These are phyloP conservation scores for Euclidium syriacum DNA, from an alignment of 345 rosid genomes.

Conservation along the genomic window DNA sequence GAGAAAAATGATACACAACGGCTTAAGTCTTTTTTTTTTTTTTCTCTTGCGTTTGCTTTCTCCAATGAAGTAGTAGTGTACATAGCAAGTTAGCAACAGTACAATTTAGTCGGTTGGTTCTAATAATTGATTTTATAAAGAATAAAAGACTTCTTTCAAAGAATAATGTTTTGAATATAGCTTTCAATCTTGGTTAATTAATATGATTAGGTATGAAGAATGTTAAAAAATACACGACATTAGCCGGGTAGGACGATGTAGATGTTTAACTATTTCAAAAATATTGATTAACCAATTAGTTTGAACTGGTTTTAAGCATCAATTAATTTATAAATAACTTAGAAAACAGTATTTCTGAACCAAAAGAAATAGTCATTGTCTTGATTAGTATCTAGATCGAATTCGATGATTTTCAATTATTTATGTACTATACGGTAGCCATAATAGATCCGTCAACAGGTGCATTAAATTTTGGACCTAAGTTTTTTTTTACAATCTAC, in stretches of 20 bases:
- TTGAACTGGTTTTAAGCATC: background rate
- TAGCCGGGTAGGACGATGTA: conserved; percentile 9
- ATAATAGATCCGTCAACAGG: too few species aligned
- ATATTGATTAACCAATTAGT: background rate
- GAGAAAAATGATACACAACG: conserved; percentile 5
- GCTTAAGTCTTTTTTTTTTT: conserved; percentile 7
- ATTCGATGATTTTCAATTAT: background rate
- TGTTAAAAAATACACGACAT: background rate
- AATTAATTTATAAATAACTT: too few species aligned
- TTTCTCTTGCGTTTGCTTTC: conserved; percentile 1
- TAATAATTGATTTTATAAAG: background rate
- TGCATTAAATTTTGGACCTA: background rate
- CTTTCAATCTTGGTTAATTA: conserved; percentile 8
- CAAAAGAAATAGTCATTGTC: background rate
- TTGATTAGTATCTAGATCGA: background rate
- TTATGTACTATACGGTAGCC: too few species aligned
- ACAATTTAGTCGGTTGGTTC: conserved; percentile 21
- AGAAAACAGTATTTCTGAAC: background rate
- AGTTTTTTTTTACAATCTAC: background rate
- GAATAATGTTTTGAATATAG: conserved; percentile 17
- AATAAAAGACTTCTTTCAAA: background rate
- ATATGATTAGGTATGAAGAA: conserved; percentile 4
- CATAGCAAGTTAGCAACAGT: conserved; percentile 12
- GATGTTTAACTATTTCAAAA: background rate
- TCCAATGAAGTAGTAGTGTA: conserved; percentile 23